phyloP scores from a whole-genome alignment of 176 grass and related monocot genomes.

The Areca catechu region DNA sequence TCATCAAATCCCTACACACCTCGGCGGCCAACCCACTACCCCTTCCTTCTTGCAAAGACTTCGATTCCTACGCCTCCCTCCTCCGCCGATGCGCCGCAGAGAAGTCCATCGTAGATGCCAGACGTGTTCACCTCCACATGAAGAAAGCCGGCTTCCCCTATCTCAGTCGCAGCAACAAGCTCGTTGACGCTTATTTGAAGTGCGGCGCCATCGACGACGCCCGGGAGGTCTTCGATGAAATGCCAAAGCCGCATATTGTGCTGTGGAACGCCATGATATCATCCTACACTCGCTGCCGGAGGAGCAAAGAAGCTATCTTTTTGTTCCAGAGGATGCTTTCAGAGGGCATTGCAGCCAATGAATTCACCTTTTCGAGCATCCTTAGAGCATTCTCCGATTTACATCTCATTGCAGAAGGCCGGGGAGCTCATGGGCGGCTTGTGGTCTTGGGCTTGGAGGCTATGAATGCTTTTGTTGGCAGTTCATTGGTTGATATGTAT shows the following conservation, averaged over 20 bases:
- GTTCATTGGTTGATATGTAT: slow-evolving; percentile 24
- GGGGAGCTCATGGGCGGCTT: slow-evolving; percentile 12
- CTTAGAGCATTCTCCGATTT: slow-evolving; percentile 13
- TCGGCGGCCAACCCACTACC: too few species aligned
- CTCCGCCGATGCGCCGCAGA: slow-evolving; percentile 13
- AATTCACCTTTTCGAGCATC: slow-evolving; percentile 21
- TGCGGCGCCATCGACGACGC: slow-evolving; percentile 16
- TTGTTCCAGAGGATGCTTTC: slow-evolving; percentile 8
- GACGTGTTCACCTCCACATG: slow-evolving; percentile 22
- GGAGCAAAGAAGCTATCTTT: slow-evolving; percentile 2
- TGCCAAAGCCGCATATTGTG: slow-evolving; percentile 22
- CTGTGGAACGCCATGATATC: slow-evolving; percentile 22
- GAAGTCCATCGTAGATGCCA: neutral
- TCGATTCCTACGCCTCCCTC: slow-evolving; percentile 14
- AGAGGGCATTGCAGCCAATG: slow-evolving; percentile 9
- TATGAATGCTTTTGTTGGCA: slow-evolving; percentile 17
- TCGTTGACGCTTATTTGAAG: slow-evolving; percentile 19
- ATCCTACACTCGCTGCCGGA: neutral
- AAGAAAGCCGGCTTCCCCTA: slow-evolving; percentile 8
- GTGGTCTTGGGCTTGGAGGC: slow-evolving; percentile 9
- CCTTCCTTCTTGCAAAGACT: neutral
- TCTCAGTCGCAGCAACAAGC: slow-evolving; percentile 21
- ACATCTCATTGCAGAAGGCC: slow-evolving; percentile 9
- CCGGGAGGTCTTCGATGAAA: slow-evolving; percentile 20
- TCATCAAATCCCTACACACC: too few species aligned